Evolutionary conservation across 1,139 yeast species (phyloP), one percentile per base, ranked within the genome.

Genomic region (Hemisphaericaspora lyxosophila): DNA sequence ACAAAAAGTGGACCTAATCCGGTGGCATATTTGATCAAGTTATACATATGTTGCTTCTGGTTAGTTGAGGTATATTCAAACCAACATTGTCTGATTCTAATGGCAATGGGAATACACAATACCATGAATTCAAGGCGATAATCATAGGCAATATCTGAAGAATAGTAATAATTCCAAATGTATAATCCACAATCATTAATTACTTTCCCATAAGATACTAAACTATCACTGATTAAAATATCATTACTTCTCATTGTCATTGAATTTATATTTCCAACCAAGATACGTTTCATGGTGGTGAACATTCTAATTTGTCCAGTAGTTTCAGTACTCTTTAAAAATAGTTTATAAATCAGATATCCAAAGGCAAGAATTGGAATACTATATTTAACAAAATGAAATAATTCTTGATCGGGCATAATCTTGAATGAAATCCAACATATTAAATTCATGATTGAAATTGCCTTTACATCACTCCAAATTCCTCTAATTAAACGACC

Each of bases 31-130:
- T 92, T 92, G 47, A 79, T 43, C 35, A 88, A 75, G 55, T 92
- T 92, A 41, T 75, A 67, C 24, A 89, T 52, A 54, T 88, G 94
- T 36, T 67, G 67, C 28, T 41, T 59, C 26, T 78, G 70, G n/a
- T 62, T 64, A 3, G 84, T 73, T 20, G 70, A 55, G 11, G 60
- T 49, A 54, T 71, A 88, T 52, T 92, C 98, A 39, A 65, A 65
- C 55, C 82, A 60, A 59, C 97, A 92, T 62, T 92, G 98, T 33
- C 78, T 75, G 27, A 92, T 70, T 50, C 98, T 74, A 26, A 90
- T 78, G 12, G 76, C 50, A 8, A 80, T 75, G 1, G 98, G 98
- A 5, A 80, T 65, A 18, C 71, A 73, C 49, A 75, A 71, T 27
- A 72, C 66, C 9, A 69, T 44, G 2, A 77, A 70, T 41, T 82